Base-by-base conservation (phyloP, 1,284 basidiomycete species). In the Fomitopsis schrenkii region DNA sequence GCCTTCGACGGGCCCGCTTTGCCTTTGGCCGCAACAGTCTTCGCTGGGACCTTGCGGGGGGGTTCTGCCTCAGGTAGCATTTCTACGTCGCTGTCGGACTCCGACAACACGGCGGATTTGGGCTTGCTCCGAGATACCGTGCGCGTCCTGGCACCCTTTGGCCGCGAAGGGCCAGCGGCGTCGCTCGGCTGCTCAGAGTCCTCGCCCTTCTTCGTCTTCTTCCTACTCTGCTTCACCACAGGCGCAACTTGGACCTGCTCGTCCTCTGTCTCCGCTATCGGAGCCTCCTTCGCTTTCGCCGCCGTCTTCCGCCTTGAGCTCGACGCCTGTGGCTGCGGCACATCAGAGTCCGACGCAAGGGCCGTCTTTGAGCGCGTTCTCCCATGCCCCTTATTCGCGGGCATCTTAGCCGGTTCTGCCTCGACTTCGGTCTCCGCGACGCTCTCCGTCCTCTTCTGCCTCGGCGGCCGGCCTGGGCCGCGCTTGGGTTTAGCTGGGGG, bases 391-490 rank as follows among this genome's bases (percentile, higher is more conserved):
- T 68, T 66, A 63, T 66, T 68, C 52, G 52, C 52, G 9, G 52
- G 52, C 35, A 12, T 26, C 12, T 30, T 30, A 3, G 48, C 35
- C 14, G 35, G 59, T 26, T 30, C 54, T 1, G 53, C 56, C 5
- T 50, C 62, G 4, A 59, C 56, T 2, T 61, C 59, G 19, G 45
- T 17, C 26, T 55, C 52, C 7, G 46, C 59, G 10, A 33, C 48
- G 53, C 63, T 63, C 59, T 63, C 65, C 9, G 50, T 26, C 55
- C 64, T 65, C 52, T 45, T 45, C 0, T 62, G 17, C 59, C 66
- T 68, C 17, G 64, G 67, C 5, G 68, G 69, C 5, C 70, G 66
- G 1, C 70, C 70, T 1, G 68, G 62, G 55, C 67, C 68, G 41
- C 65, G 67, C 57, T 69, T 69, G 50, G 60, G 62, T 48, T 53